Base-by-base conservation (phyloP, 495 filamentous ascomycete genomes). In the Xylaria castorea region DNA sequence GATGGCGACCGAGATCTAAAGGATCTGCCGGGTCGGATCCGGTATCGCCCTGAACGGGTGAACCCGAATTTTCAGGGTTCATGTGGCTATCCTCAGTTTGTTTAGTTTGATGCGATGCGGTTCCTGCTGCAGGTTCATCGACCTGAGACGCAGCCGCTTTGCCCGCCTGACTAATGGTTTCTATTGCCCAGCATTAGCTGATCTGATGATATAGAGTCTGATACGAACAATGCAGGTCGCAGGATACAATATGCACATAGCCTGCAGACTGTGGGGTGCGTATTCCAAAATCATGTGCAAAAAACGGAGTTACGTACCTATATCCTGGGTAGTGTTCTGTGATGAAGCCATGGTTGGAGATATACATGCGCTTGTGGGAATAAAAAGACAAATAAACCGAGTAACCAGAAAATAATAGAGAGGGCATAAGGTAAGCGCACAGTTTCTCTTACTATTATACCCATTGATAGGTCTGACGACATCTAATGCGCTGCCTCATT, bases 1-100 rank as follows among this genome's bases (percentile, higher is more conserved):
- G 80, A 68, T 84, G 84, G 7, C 80, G 77, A 27, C 79, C 81
- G 22, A 86, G 76, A 66, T 80, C 75, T 68, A 86, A 65, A 11
- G 84, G 84, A 71, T 86, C 84, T 40, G 71, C 46, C 5, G 61
- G 61, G 70, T 76, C 74, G 40, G 51, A 72, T 71, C 36, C 76
- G 48, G 20, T 74, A 75, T 40, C 75, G 76, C 32, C 48, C 32
- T 67, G 44, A 48, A n/a, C 64, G 44, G 40, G 64, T 30, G 20
- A 32, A 32, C 32, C 36, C 46, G 66, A 57, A 11, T 14, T 3
- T 25, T 18, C 48, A 42, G 48, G 66, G 48, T 36, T 55, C n/a
- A 51, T 12, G 34, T 51, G 34, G 48, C 32, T 20, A 32, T 46
- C 8, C 5, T 50, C 46, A 5, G n/a, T 51, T 38, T 30, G 30